A percentile compares a stretch with the other conserved stretches of the same genome.
Conservation (phyloP, 2,329 filamentous ascomycete genomes). For the Tothia fuscella region DNA sequence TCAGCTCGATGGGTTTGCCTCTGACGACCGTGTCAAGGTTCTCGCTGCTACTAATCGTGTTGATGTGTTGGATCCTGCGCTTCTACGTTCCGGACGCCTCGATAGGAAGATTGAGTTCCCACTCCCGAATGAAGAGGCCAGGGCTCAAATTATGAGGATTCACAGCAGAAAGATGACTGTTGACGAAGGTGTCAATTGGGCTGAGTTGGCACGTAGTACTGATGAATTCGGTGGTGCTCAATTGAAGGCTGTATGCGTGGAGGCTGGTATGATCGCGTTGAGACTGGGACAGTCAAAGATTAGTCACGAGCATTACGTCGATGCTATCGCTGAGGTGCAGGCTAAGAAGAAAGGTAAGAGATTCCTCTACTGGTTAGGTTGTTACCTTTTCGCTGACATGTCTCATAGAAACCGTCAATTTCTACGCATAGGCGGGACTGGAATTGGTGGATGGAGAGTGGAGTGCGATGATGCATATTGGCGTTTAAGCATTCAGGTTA, state of each 20-base stretch:
- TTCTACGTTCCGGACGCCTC: conserved; percentile 91
- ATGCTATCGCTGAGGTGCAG: conserved; percentile 93
- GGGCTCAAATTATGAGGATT: conserved; percentile 94
- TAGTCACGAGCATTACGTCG: conserved; percentile 95
- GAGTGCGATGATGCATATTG: too few relatives aligned
- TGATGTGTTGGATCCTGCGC: conserved; percentile 89
- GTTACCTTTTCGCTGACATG: too few relatives aligned
- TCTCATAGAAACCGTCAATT: too few relatives aligned
- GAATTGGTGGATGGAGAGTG: too few relatives aligned
- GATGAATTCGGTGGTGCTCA: conserved; percentile 97
- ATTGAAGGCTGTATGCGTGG: conserved; percentile 96
- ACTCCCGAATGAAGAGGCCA: conserved; percentile 86
- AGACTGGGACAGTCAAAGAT: conserved; percentile 93
- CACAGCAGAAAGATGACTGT: conserved; percentile 98
- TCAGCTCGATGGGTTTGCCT: conserved; percentile 96
- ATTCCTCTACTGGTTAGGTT: too few relatives aligned
- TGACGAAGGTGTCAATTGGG: conserved; percentile 87
- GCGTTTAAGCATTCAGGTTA: too few relatives aligned
- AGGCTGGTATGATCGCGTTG: conserved; percentile 97
- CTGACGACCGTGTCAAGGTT: conserved; percentile 99
- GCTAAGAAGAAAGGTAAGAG: conserved; percentile 65
- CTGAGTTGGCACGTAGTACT: conserved; percentile 86
- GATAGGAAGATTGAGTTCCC: conserved; percentile 99
- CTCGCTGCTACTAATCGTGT: conserved; percentile 99
- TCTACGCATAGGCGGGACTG: too few relatives aligned